Evolutionary conservation across 2,329 filamentous ascomycete species (phyloP), one percentile per base, ranked within the genome.

Genomic region (Teratosphaeria destructans): DNA sequence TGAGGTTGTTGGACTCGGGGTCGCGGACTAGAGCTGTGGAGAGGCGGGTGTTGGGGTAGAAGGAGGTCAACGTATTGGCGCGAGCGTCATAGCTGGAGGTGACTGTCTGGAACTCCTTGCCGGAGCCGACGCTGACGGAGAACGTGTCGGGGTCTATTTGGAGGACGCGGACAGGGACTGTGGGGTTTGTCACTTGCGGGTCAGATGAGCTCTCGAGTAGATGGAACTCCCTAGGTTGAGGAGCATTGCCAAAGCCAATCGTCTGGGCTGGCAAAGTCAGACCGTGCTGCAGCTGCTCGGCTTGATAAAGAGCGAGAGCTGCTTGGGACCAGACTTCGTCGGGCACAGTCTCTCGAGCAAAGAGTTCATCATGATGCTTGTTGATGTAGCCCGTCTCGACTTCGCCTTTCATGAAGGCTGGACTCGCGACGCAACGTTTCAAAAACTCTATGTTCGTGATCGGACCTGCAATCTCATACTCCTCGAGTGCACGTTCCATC

Each of bases 311-410:
- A 8, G 87, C 90, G 10, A 99, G 79, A 0, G 92, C 92, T 8
- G 91, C 92, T 77, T 99, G 94, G 0, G 87, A 86, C 65, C 91
- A 89, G 2, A 91, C 83, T 74, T 96, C 91, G 52, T 86, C 81
- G 23, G 82, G 78, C 37, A 88, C 81, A 0, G 73, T 71, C 12
- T 82, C 75, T 0, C 82, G 81, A 26, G 79, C 78, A 71, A 97
- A 97, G 1, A 99, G 81, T 64, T 91, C 87, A 11, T 85, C 81
- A 61, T 83, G 82, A 76, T 95, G 88, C 73, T 95, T 96, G 58
- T 92, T 86, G 65, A 99, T 97, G 72, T 96, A 99, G 0, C 93
- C 93, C 0, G 94, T 99, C 74, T 99, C 93, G 14, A 99, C 91
- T 23, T 94, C 85, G 8, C 93, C 94, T 11, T 82, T 82, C 59